Conservation (phyloP, 805 yeast genomes). For the Candida namnaoensis region DNA sequence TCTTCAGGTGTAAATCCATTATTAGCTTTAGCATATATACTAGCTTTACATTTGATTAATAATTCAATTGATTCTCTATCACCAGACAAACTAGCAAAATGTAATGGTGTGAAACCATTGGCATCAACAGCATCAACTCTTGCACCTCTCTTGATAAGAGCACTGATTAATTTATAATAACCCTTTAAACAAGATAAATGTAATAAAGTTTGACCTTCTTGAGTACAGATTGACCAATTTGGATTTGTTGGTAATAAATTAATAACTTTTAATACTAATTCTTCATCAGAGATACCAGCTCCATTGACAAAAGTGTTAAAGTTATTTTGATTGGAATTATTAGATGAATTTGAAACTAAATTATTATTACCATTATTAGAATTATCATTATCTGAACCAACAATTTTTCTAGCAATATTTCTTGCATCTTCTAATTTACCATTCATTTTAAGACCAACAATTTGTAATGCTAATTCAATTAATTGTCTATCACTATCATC, state of each 20-base stretch:
- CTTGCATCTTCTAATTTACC: slow-evolving; percentile 93
- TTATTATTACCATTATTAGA: background rate
- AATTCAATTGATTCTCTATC: slow-evolving; percentile 56
- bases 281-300: slow-evolving; percentile 23
- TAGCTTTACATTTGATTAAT: slow-evolving; percentile 58
- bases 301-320: background rate
- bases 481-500: slow-evolving; percentile 95
- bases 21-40: slow-evolving; percentile 38
- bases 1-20: slow-evolving; percentile 39
- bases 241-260: slow-evolving; percentile 65
- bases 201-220: slow-evolving; percentile 79
- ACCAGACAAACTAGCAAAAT: slow-evolving; percentile 76
- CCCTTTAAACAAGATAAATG: slow-evolving; percentile 81
- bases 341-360: background rate
- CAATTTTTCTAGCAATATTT: slow-evolving; percentile 85
- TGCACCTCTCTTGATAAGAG: slow-evolving; percentile 58
- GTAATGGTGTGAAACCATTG: slow-evolving; percentile 82
- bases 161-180: slow-evolving; percentile 49
- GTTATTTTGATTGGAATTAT: slow-evolving; percentile 4
- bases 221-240: slow-evolving; percentile 74
- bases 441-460: slow-evolving; percentile 94
- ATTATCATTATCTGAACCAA: slow-evolving; percentile 41
- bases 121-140: slow-evolving; percentile 66
- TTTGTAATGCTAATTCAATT: slow-evolving; percentile 91
- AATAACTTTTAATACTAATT: slow-evolving; percentile 38